Percentiles rank a stretch among this genome's conserved stretches.
Conservation (phyloP, 352 stramenopile genomes). For the Phytophthora quininea region DNA sequence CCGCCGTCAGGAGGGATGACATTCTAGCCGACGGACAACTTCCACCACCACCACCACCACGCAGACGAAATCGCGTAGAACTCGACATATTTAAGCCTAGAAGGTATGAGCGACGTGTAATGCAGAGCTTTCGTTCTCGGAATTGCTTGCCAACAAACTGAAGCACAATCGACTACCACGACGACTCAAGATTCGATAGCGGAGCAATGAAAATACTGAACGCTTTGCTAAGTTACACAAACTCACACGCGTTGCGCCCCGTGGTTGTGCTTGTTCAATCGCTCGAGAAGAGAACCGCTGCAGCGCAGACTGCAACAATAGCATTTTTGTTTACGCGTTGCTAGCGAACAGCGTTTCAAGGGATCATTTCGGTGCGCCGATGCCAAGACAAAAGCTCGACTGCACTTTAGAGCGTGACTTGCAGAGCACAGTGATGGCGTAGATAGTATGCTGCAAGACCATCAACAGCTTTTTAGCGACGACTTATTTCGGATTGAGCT, state of each 20-base stretch:
- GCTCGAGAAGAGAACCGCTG: neutral
- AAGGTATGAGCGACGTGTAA: constrained; percentile 5
- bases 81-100: constrained; percentile 31
- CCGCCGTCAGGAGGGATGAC: constrained; percentile 9
- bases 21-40: constrained; percentile 10
- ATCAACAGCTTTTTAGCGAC: too few species aligned
- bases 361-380: neutral
- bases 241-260: neutral
- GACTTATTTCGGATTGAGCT: too few species aligned
- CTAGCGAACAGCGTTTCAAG: neutral
- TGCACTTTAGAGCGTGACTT: too few species aligned
- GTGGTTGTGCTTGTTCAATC: too few species aligned
- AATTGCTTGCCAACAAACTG: neutral
- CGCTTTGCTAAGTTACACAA: neutral
- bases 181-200: neutral
- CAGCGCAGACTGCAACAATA: neutral
- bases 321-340: neutral
- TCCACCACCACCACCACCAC: neutral
- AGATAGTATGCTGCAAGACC: neutral
- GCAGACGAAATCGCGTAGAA: constrained; percentile 37
- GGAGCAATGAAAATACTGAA: neutral
- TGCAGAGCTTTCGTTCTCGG: constrained; percentile 10
- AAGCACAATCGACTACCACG: too few species aligned
- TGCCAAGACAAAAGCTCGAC: neutral
- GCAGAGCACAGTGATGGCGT: neutral